Percentiles rank a stretch among this genome's conserved stretches.
Conservation (phyloP, 345 rosid genomes). For the Punica granatum region DNA sequence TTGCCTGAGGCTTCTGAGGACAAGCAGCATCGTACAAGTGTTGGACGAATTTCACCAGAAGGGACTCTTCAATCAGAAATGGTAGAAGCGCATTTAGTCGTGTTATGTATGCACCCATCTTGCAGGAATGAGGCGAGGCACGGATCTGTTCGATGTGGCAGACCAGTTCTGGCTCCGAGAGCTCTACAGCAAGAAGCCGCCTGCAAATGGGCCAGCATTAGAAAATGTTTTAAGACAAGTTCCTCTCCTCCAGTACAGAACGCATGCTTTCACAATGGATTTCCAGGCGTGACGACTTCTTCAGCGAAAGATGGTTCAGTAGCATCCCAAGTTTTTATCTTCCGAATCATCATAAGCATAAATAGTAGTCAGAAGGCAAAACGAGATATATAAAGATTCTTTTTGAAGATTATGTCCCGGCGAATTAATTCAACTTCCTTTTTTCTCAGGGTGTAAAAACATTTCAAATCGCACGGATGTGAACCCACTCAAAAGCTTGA, state of each 20-base stretch:
- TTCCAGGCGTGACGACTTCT: neutral
- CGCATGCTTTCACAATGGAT: too few species aligned
- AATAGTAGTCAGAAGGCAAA: neutral
- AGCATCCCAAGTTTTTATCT: too few species aligned
- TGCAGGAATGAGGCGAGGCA: slow-evolving; percentile 36
- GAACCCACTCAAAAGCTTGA: too few species aligned
- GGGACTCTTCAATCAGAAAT: neutral
- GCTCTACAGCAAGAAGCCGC: slow-evolving; percentile 71
- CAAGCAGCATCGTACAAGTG: neutral
- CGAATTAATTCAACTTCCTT: neutral
- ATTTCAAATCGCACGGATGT: too few species aligned
- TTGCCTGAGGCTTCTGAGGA: neutral
- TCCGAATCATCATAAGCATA: too few species aligned
- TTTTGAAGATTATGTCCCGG: neutral
- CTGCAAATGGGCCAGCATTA: slow-evolving; percentile 29
- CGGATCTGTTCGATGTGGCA: slow-evolving; percentile 52
- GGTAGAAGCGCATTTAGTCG: neutral
- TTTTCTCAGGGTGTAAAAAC: too few species aligned
- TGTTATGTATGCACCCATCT: neutral
- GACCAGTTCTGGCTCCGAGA: slow-evolving; percentile 75
- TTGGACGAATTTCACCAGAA: neutral
- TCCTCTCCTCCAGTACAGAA: too few species aligned
- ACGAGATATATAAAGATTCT: neutral
- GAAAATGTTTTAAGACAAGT: neutral
- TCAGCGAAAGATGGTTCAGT: neutral